Evolutionary conservation across 23 red algal genomes (phyloP).

Genomic region (Agarophyton chilense): DNA sequence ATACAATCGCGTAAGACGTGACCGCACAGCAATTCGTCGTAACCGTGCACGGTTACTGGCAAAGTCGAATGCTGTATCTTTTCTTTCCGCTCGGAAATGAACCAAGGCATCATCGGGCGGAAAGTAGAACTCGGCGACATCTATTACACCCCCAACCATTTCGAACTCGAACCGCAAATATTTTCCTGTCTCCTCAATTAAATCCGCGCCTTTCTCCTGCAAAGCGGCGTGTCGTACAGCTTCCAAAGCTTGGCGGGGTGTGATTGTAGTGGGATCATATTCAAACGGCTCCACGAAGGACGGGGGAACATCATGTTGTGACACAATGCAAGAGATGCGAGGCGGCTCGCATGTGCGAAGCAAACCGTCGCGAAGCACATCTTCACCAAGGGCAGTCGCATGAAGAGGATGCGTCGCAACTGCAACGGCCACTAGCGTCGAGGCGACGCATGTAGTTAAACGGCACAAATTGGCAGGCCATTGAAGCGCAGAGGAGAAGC

Average conservation of each 20-base stretch:
- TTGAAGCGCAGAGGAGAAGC: not conserved
- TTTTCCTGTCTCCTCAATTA: not conserved
- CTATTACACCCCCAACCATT: not conserved
- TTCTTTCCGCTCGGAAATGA: slow-evolving; percentile 40
- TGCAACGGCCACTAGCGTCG: not conserved
- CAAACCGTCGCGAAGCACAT: not conserved
- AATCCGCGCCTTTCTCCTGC: not conserved
- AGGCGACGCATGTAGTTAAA: not conserved
- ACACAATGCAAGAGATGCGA: slow-evolving; percentile 40
- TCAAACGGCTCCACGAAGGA: slow-evolving; percentile 64
- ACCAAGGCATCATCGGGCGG: slow-evolving; percentile 38
- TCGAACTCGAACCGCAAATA: slow-evolving; percentile 43
- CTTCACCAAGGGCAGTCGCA: not conserved
- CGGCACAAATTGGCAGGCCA: not conserved
- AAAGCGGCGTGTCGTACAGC: not conserved
- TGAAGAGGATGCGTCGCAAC: not conserved
- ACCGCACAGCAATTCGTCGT: not conserved
- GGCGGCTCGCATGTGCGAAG: slow-evolving; percentile 32
- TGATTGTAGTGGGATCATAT: slow-evolving; percentile 17
- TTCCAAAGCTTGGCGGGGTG: not conserved
- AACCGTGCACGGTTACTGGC: slow-evolving; percentile 32
- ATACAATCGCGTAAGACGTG: not conserved
- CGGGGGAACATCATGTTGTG: slow-evolving; percentile 38
- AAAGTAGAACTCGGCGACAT: slow-evolving; percentile 60
- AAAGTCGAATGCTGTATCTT: slow-evolving; percentile 15